phyloP scores from a whole-genome alignment of 2,329 filamentous ascomycete genomes.

The Pyricularia sp. region DNA sequence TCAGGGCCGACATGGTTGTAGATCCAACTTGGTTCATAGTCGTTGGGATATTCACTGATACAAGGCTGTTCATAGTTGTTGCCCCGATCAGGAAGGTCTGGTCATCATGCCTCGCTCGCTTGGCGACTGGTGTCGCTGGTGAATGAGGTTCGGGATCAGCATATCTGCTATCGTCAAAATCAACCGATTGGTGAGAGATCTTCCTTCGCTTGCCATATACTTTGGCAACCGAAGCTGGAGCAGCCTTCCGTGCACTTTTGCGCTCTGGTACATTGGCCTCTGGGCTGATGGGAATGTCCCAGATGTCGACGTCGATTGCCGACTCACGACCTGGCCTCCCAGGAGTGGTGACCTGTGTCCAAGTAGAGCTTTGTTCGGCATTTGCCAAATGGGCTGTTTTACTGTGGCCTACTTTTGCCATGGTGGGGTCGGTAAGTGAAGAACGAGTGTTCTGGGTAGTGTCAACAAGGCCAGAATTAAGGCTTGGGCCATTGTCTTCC shows the following conservation, averaged over 20 bases:
- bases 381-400: constrained; percentile 7
- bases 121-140: not conserved
- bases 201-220: constrained; percentile 11
- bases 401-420: constrained; percentile 3
- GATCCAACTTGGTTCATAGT: not conserved
- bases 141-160: not conserved
- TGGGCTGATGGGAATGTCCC: constrained; percentile 33
- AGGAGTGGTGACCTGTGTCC: constrained; percentile 21
- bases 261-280: constrained; percentile 1
- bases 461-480: not conserved
- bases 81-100: not conserved
- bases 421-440: not conserved
- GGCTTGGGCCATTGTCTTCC: not conserved
- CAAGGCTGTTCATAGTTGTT: not conserved
- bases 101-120: not conserved
- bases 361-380: constrained; percentile 11
- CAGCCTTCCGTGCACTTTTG: not conserved
- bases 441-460: not conserved
- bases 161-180: not conserved
- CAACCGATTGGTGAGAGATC: not conserved
- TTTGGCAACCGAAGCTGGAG: not conserved
- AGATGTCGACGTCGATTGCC: constrained; percentile 17
- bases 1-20: not conserved
- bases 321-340: constrained; percentile 10
- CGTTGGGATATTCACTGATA: not conserved